Evolutionary conservation across 768 basidiomycete genomes (phyloP).

Genomic region (Amanita pallidorosea): DNA sequence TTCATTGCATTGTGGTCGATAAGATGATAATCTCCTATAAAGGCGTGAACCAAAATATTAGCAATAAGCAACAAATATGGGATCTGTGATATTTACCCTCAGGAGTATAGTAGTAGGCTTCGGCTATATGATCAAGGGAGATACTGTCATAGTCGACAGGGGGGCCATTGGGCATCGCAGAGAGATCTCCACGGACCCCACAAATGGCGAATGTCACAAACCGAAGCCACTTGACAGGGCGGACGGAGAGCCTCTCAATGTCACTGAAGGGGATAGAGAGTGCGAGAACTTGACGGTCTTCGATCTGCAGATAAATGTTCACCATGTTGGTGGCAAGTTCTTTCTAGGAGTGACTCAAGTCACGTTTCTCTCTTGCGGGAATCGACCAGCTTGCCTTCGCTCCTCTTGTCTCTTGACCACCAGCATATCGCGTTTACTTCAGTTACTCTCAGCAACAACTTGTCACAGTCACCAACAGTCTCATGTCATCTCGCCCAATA

Average conservation of each 20-base stretch:
- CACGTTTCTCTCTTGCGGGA: too few relatives aligned
- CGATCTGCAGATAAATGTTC: not conserved
- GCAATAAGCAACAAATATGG: not conserved
- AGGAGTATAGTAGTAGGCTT: constrained; percentile 10
- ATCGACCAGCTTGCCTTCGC: too few relatives aligned
- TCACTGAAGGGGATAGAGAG: constrained; percentile 8
- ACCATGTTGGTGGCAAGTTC: not conserved
- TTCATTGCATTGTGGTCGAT: constrained; percentile 9
- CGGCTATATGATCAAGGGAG: not conserved
- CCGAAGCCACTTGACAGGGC: constrained; percentile 11
- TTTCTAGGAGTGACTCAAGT: too few relatives aligned
- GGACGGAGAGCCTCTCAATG: constrained; percentile 9
- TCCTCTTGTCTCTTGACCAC: too few relatives aligned
- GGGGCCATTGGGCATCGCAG: constrained; percentile 7
- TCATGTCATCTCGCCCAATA: too few relatives aligned
- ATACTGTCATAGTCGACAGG: constrained; percentile 10
- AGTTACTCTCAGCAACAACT: too few relatives aligned
- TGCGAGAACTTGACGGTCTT: constrained; percentile 4
- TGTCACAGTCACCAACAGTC: too few relatives aligned
- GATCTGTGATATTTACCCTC: constrained; percentile 5
- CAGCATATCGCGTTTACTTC: too few relatives aligned
- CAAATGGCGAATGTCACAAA: constrained; percentile 8
- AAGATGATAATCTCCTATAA: constrained; percentile 7
- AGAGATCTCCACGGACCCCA: constrained; percentile 8
- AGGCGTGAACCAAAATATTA: not conserved